Conservation (phyloP, 148 eudicot genomes). For the Chenopodium quinoa region DNA sequence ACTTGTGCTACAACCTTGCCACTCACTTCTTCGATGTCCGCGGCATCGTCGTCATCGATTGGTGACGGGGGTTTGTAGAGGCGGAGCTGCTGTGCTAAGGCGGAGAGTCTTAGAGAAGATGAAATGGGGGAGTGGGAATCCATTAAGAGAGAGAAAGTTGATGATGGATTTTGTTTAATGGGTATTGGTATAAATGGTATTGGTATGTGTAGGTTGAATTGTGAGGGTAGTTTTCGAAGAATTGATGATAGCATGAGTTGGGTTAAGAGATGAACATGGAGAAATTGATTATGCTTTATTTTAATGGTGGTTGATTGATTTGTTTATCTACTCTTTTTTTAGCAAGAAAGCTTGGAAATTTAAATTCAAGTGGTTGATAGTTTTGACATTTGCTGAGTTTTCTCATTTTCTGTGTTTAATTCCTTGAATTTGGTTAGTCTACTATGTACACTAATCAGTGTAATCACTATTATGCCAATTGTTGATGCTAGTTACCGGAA, state of each 20-base stretch:
- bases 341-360: too few species aligned
- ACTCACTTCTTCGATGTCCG: slow-evolving; percentile 39
- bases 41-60: slow-evolving; percentile 30
- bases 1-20: slow-evolving; percentile 58
- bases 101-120: slow-evolving; percentile 29
- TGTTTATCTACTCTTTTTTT: neutral
- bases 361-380: too few species aligned
- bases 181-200: slow-evolving; percentile 5
- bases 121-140: slow-evolving; percentile 17
- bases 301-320: neutral
- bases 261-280: neutral
- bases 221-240: slow-evolving; percentile 14
- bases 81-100: slow-evolving; percentile 55
- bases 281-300: neutral
- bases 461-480: too few species aligned
- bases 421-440: too few species aligned
- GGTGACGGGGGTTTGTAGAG: slow-evolving; percentile 40
- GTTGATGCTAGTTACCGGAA: too few species aligned
- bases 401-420: too few species aligned
- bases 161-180: neutral
- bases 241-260: slow-evolving; percentile 23
- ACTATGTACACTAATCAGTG: too few species aligned
- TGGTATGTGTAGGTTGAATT: slow-evolving; percentile 13
- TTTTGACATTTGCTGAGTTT: too few species aligned
- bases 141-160: slow-evolving; percentile 29